Base-by-base conservation (phyloP, 495 filamentous ascomycete species). In the Acidiella bohemica region DNA sequence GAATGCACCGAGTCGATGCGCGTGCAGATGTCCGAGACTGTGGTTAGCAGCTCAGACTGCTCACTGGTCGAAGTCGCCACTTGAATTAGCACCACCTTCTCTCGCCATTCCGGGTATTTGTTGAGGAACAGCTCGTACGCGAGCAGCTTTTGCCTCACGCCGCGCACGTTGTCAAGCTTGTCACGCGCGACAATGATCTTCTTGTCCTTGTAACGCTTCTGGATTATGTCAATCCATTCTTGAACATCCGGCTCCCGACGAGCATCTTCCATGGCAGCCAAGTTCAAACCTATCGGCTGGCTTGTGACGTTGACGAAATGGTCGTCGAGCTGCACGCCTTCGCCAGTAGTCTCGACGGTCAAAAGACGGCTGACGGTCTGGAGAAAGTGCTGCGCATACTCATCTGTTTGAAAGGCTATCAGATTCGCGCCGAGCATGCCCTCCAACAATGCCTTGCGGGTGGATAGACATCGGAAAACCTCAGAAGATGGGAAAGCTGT, bases 401-500 rank as follows among this genome's bases (percentile, higher is more conserved):
- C 87, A 38, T 75, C 71, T 24, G 83, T 93, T 58, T 95, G 87
- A 59, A 95, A 93, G 4, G 83, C 84, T 39, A 95, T 75, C 11
- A 93, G 62, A 56, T 93, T 92, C 17, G 86, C 81, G 12, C 87
- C 87, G 5, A 93, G 72, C 61, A 95, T 84, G 27, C 87, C 87
- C 46, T 93, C 80, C 1, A 95, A 69, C 7, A 95, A 69, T 56
- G 88, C 68, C 46, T 81, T 83, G 37, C 87, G 81, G 8, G 80
- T 72, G 1, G 86, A 81, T 8, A 94, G 65, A 55, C 86, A 95
- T 11, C 85, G 73, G 63, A 95, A 94, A 5, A 95, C 80, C 53
- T 95, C 87, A 6, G 87, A 94, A 0, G 87, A 94, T 0, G 87
- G 87, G 57, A 95, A 95, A 3, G 88, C 84, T 39, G 87, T 82